Conservation (phyloP, 2,329 filamentous ascomycete genomes). For the Chaetomiaceae sp. region DNA sequence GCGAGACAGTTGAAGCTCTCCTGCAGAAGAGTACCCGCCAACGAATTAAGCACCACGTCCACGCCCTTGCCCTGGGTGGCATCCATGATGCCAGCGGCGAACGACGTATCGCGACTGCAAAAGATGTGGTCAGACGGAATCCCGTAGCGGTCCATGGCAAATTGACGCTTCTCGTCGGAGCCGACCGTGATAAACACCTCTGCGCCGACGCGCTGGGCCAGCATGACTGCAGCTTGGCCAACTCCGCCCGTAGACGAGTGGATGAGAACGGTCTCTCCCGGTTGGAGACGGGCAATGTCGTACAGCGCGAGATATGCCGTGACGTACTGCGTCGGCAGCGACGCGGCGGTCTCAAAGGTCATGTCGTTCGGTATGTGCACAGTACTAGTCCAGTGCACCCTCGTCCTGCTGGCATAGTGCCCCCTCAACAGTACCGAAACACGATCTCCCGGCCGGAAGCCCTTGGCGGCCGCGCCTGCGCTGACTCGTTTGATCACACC, state of each 20-base stretch:
- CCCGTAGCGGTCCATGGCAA: conserved; percentile 26
- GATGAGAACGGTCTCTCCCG: conserved; percentile 26
- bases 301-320: conserved; percentile 26
- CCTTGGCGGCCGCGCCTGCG: conserved; percentile 4
- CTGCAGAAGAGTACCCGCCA: conserved; percentile 36
- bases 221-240: conserved; percentile 29
- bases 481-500: conserved; percentile 22
- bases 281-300: conserved; percentile 20
- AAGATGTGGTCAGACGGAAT: conserved; percentile 32
- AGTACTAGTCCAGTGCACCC: conserved; percentile 19
- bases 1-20: conserved; percentile 38
- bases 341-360: conserved; percentile 31
- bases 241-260: conserved; percentile 32
- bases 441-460: conserved; percentile 21
- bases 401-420: conserved; percentile 16
- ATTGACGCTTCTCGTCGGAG: conserved; percentile 31
- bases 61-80: conserved; percentile 30
- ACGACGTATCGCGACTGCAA: conserved; percentile 29
- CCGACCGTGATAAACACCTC: conserved; percentile 34
- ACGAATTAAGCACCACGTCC: conserved; percentile 37
- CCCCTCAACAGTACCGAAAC: conserved; percentile 17
- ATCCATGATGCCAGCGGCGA: conserved; percentile 27
- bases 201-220: conserved; percentile 26
- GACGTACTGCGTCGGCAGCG: conserved; percentile 29
- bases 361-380: conserved; percentile 30